These are phyloP conservation scores for Mycena alexandri DNA, from an alignment of 768 basidiomycete genomes.

Conservation along the genomic window DNA sequence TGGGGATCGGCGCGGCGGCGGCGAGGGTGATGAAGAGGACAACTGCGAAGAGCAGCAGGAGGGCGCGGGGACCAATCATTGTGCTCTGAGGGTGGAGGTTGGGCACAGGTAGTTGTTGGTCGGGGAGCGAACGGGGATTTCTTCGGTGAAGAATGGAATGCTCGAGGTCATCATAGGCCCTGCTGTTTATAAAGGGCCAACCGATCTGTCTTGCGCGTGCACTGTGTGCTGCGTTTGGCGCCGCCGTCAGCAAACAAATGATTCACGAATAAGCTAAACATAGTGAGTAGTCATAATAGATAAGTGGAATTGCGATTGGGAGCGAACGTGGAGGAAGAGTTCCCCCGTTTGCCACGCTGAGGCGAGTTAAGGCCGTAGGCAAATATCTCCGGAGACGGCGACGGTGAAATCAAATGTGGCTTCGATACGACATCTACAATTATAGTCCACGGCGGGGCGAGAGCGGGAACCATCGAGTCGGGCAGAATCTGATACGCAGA, in stretches of 20 bases:
- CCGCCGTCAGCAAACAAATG: slow-evolving; percentile 1
- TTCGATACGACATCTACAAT: slow-evolving; percentile 23
- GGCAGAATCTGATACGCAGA: slow-evolving; percentile 29
- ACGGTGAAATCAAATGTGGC: slow-evolving; percentile 13
- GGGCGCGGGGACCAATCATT: slow-evolving; percentile 29
- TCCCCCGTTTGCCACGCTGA: slow-evolving; percentile 17
- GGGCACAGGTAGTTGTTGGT: too few species aligned
- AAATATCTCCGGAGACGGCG: slow-evolving; percentile 19
- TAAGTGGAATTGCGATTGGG: neutral
- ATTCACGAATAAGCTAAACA: slow-evolving; percentile 19
- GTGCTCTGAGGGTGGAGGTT: slow-evolving; percentile 7
- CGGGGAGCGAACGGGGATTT: neutral
- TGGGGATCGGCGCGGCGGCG: slow-evolving; percentile 38
- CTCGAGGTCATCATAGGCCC: neutral
- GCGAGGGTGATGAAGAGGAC: slow-evolving; percentile 41
- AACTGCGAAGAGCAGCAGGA: slow-evolving; percentile 41
- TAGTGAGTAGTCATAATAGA: slow-evolving; percentile 14
- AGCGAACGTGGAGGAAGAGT: slow-evolving; percentile 11
- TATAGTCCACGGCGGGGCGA: slow-evolving; percentile 6
- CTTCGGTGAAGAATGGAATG: neutral
- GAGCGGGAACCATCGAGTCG: slow-evolving; percentile 18
- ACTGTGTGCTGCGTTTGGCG: slow-evolving; percentile 4
- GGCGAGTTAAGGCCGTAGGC: slow-evolving; percentile 35
- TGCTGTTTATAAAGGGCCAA: slow-evolving; percentile 13
- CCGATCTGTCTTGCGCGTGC: slow-evolving; percentile 1